Base-by-base conservation (phyloP, 257 asterid species). In the Przewalskia tangutica region DNA sequence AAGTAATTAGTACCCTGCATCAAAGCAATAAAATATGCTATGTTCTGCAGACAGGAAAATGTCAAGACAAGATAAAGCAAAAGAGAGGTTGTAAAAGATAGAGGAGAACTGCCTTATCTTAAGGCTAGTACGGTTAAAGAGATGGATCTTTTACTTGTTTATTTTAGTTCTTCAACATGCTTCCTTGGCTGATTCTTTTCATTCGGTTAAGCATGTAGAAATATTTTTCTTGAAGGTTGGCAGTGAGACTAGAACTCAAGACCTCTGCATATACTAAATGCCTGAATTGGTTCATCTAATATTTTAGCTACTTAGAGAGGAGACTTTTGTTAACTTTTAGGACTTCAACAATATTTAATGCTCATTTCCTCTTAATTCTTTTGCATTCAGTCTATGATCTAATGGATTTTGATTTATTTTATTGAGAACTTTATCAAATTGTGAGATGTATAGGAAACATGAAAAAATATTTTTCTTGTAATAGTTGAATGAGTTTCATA, bases 71-170 rank as follows among this genome's bases (percentile, higher is more conserved):
- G 54, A 68, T 68, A 40, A 40, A 40, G 55, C 36, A 42, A 42
- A 68, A 68, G 55, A 68, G 54, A 67, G 14, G 16, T 67, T 8
- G 32, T 27, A n/a, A 38, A 40, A 17, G 32, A 38, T 67, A 42
- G 51, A 36, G 76, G 76, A 65, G 75, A 65, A 65, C 75, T 65
- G 75, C 78, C 38, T 70, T 70, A 13, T 70, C 77, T 70, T 70
- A 70, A 70, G 1, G 17, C 0, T 70, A n/a, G 23, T 12, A 44
- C 56, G n/a, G 77, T 70, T 44, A 70, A 70, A 6, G 11, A 44
- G 32, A 5, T 3, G 77, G 11, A n/a, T 9, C 77, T 4, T 70
- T 44, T 18, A 44, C 42, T 70, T 1, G 17, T 44, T 70, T 70
- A n/a, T 44, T 9, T 68, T 42, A 18, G 56, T 11, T 68, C 17